phyloP scores from a whole-genome alignment of 2,329 filamentous ascomycete genomes.

The Colletotrichum camelliae region DNA sequence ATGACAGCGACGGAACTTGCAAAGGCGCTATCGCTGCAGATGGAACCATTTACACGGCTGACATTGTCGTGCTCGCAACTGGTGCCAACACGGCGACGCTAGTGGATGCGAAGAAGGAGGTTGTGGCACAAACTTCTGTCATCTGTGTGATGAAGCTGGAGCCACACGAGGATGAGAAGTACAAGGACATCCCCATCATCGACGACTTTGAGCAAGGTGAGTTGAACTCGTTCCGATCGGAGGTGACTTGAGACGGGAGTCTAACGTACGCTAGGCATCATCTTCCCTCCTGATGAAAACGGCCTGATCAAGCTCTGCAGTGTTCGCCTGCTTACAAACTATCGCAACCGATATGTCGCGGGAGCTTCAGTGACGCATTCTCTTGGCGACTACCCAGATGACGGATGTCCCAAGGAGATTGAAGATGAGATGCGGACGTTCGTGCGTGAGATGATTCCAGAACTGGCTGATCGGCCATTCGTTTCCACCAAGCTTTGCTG shows the following conservation, averaged over 20 bases:
- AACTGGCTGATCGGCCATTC: constrained; percentile 53
- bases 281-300: constrained; percentile 57
- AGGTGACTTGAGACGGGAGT: neutral
- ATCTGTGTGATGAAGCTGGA: constrained; percentile 68
- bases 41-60: constrained; percentile 54
- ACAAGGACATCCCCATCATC: constrained; percentile 46
- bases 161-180: constrained; percentile 57
- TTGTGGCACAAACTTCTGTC: constrained; percentile 67
- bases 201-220: constrained; percentile 29
- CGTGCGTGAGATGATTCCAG: constrained; percentile 54
- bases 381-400: constrained; percentile 29
- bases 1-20: constrained; percentile 28
- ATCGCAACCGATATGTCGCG: constrained; percentile 31
- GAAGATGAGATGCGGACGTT: constrained; percentile 57
- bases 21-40: constrained; percentile 56
- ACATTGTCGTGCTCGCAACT: constrained; percentile 67
- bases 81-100: constrained; percentile 71
- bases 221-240: neutral
- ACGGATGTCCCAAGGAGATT: constrained; percentile 52
- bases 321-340: constrained; percentile 57
- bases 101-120: constrained; percentile 66
- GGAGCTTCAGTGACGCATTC: constrained; percentile 26
- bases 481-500: constrained; percentile 56
- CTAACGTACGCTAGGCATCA: constrained; percentile 41
- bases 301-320: constrained; percentile 58